Percentiles rank a stretch among this genome's conserved stretches.
Conservation (phyloP, 805 yeast species). For the Candida xiaguanensis region DNA sequence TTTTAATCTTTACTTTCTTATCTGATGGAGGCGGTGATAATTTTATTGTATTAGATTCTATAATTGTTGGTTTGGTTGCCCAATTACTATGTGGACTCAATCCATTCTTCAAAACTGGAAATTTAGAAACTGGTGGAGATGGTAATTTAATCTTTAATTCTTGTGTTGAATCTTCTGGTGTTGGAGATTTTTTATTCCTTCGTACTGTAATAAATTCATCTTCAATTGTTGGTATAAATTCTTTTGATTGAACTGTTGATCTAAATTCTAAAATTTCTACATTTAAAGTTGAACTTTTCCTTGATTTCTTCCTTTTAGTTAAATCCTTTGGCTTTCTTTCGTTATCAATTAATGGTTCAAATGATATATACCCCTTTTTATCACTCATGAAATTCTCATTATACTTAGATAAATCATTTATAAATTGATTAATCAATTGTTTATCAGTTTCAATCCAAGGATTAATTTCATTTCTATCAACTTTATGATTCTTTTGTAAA, state of each 20-base stretch:
- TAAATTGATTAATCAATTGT: slow-evolving; percentile 17
- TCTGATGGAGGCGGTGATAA: neutral
- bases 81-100: slow-evolving; percentile 26
- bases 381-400: slow-evolving; percentile 35
- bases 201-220: slow-evolving; percentile 25
- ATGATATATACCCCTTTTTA: slow-evolving; percentile 26
- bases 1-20: slow-evolving; percentile 22
- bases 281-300: slow-evolving; percentile 21
- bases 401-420: slow-evolving; percentile 16
- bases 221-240: neutral
- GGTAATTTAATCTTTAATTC: slow-evolving; percentile 1
- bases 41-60: neutral
- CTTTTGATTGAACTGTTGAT: slow-evolving; percentile 11
- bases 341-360: slow-evolving; percentile 35
- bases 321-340: slow-evolving; percentile 14
- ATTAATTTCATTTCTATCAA: slow-evolving; percentile 16
- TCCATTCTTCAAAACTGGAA: slow-evolving; percentile 10
- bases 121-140: neutral
- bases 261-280: slow-evolving; percentile 23
- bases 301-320: slow-evolving; percentile 17
- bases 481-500: slow-evolving; percentile 25
- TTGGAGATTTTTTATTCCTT: slow-evolving; percentile 13
- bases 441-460: slow-evolving; percentile 21
- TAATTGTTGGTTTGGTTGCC: slow-evolving; percentile 17
- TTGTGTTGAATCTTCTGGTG: slow-evolving; percentile 7